Base-by-base conservation (phyloP, 2,329 filamentous ascomycete species). In the Ophiocordyceps polyrhachis-furcata region DNA sequence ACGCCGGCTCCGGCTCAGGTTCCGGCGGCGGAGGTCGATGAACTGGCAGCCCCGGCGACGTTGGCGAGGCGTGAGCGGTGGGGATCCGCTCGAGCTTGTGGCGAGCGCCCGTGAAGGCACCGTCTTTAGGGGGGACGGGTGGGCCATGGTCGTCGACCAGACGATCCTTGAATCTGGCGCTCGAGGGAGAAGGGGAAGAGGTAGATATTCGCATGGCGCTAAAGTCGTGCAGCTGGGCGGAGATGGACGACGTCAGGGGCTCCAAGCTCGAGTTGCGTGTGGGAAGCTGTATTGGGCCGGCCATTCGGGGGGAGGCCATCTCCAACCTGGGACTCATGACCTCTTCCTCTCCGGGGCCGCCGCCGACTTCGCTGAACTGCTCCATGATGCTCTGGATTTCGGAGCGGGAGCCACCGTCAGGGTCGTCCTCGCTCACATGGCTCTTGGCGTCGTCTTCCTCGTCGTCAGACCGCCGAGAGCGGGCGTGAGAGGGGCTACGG, bases 351-450 rank as follows among this genome's bases (percentile, higher is more conserved):
- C 72, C 80, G 2, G 79, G 81, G 0, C 79, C 83, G 44, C 78
- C 76, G 25, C 76, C 76, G 43, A 76, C 76, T 56, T 84, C 79
- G 52, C 82, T 80, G 54, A 96, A 96, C 62, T 96, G 91, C 49
- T 86, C 85, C 85, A 98, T 96, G 59, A 98, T 96, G 58, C 75
- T 93, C 62, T 95, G 85, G 48, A 98, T 95, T 64, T 98, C 91
- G 6, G 81, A 80, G 47, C 77, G 76, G 1, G 83, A 85, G 44
- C 76, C 77, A 43, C 74, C 74, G 42, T 87, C 79, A 20, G 75
- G 73, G 45, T 76, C 72, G 54, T 78, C 76, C 55, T 79, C 77
- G 52, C 70, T 79, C 32, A 67, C 52, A 45, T 70, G 70, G 47
- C 63, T 40, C 35, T 32, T 40, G 17, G 31, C 31, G 5, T 68